These are phyloP conservation scores for Fulvia fulva DNA, from an alignment of 2,329 filamentous ascomycete genomes.

Conservation along the genomic window DNA sequence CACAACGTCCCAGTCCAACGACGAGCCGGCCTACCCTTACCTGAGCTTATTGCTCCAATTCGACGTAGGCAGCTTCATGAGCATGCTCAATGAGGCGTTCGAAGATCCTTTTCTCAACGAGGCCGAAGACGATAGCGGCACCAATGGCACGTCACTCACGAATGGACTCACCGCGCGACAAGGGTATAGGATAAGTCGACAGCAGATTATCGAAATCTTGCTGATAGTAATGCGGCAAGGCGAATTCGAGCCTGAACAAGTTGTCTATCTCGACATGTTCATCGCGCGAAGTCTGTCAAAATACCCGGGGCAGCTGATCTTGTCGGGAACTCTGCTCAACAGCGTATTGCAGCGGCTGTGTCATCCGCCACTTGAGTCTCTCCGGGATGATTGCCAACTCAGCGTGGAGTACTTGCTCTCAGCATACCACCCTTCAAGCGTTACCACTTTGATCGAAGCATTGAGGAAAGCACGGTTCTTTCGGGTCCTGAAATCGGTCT, in stretches of 20 bases:
- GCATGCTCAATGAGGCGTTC: slow-evolving; percentile 93
- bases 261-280: slow-evolving; percentile 97
- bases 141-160: slow-evolving; percentile 24
- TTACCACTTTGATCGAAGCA: slow-evolving; percentile 68
- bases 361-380: slow-evolving; percentile 71
- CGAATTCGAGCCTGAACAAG: slow-evolving; percentile 74
- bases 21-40: slow-evolving; percentile 78
- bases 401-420: slow-evolving; percentile 94
- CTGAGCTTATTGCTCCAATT: slow-evolving; percentile 80
- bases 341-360: slow-evolving; percentile 79
- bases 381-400: slow-evolving; percentile 92
- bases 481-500: slow-evolving; percentile 85
- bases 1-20: slow-evolving; percentile 51
- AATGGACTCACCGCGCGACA: slow-evolving; percentile 24
- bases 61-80: slow-evolving; percentile 87
- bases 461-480: slow-evolving; percentile 81
- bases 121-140: slow-evolving; percentile 50
- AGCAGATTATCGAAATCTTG: slow-evolving; percentile 87
- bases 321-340: slow-evolving; percentile 81
- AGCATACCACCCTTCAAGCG: slow-evolving; percentile 83
- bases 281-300: slow-evolving; percentile 93
- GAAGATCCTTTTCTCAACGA: slow-evolving; percentile 88
- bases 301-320: slow-evolving; percentile 89
- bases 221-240: slow-evolving; percentile 80
- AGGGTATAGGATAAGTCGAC: slow-evolving; percentile 63